A percentile compares a stretch with the other conserved stretches of the same genome.
phyloP scores from a whole-genome alignment of 164 flowering plant species.

The Stephania japonica region DNA sequence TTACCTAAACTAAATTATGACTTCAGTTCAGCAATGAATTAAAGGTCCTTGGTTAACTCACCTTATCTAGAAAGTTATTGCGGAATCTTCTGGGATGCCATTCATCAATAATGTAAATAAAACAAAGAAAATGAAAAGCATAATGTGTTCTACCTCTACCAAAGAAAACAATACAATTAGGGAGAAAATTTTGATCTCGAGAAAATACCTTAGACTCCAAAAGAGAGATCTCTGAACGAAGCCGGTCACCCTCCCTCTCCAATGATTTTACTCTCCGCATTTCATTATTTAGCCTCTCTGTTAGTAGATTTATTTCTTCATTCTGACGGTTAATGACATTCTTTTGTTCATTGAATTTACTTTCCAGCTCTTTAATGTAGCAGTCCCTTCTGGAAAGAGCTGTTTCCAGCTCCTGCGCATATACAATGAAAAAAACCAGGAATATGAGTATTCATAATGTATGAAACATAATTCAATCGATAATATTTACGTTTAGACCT shows the following conservation, averaged over 20 bases:
- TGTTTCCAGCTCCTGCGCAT: slow-evolving; percentile 59
- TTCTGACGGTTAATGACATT: slow-evolving; percentile 46
- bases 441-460: slow-evolving; percentile 8
- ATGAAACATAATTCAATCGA: not conserved
- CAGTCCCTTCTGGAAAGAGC: slow-evolving; percentile 56
- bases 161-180: not conserved
- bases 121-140: not conserved
- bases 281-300: slow-evolving; percentile 68
- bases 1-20: not conserved
- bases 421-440: slow-evolving; percentile 13
- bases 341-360: slow-evolving; percentile 43
- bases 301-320: slow-evolving; percentile 61
- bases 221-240: slow-evolving; percentile 80
- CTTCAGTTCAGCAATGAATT: not conserved
- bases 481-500: slow-evolving; percentile 32
- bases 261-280: slow-evolving; percentile 68
- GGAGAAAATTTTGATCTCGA: not conserved
- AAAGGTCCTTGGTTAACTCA: not conserved
- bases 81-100: not conserved
- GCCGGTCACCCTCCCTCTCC: slow-evolving; percentile 88
- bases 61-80: not conserved
- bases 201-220: slow-evolving; percentile 81
- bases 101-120: no score
- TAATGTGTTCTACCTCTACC: not conserved
- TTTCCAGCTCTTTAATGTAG: slow-evolving; percentile 57